Evolutionary conservation across 1,284 basidiomycete species (phyloP).

Genomic region (Spongiforma sp.): DNA sequence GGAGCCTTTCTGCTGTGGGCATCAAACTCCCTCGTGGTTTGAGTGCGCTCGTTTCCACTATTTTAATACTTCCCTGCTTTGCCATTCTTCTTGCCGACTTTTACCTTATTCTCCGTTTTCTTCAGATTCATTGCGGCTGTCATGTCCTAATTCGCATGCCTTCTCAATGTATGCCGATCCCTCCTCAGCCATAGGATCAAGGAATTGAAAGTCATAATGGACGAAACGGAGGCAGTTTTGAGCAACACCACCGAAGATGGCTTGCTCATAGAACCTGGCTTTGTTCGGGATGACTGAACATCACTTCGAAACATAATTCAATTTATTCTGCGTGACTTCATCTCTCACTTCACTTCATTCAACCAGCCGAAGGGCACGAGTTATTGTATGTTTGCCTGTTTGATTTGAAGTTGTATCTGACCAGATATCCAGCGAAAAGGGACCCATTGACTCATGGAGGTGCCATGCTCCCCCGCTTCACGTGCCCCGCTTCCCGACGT

Average conservation of each 20-base stretch:
- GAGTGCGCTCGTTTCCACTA: not conserved
- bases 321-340: no score
- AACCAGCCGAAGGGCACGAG: no score
- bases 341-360: no score
- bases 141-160: not conserved
- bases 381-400: no score
- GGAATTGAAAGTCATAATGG: slow-evolving; percentile 1
- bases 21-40: not conserved
- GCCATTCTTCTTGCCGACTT: no score
- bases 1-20: no score
- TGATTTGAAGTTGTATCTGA: no score
- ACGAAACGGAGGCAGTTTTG: slow-evolving; percentile 7
- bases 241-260: slow-evolving; percentile 10
- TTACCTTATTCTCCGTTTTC: not conserved
- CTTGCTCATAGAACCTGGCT: not conserved
- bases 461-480: no score
- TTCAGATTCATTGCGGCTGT: slow-evolving; percentile 5
- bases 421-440: no score
- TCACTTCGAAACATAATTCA: slow-evolving; percentile 1
- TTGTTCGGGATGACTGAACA: not conserved
- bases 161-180: not conserved
- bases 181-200: slow-evolving; percentile 18
- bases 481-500: no score
- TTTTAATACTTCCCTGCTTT: not conserved
- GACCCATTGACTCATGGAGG: no score